A percentile compares a stretch with the other conserved stretches of the same genome.
phyloP scores from a whole-genome alignment of 306 rosid species.

The Corylus avellana region DNA sequence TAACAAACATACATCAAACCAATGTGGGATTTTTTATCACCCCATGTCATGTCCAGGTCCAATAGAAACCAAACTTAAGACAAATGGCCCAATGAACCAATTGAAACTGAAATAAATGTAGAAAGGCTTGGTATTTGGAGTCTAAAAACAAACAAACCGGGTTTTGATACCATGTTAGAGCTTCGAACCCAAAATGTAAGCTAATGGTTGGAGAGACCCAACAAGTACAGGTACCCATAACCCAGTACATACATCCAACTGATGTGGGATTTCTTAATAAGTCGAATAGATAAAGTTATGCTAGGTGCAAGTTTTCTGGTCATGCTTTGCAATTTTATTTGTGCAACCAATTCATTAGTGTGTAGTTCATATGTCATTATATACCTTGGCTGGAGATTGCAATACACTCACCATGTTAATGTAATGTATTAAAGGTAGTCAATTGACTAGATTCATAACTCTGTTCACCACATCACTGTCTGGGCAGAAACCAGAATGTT shows the following conservation, averaged over 20 bases:
- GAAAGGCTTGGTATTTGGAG: not conserved
- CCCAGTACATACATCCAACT: not conserved
- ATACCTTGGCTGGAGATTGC: not conserved
- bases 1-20: not conserved
- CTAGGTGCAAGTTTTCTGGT: conserved; percentile 25
- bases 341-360: conserved; percentile 19
- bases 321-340: conserved; percentile 31
- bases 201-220: not conserved
- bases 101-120: not conserved
- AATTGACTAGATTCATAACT: conserved; percentile 25
- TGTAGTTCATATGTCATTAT: conserved; percentile 3
- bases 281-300: conserved; percentile 45
- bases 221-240: not conserved
- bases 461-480: conserved; percentile 14
- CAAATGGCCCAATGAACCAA: not conserved
- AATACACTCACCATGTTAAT: conserved; percentile 20
- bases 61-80: not conserved
- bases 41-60: not conserved
- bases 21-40: not conserved
- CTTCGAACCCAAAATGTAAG: not conserved
- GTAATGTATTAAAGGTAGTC: conserved; percentile 4
- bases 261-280: conserved; percentile 6
- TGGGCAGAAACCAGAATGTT: conserved; percentile 20
- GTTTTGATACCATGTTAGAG: not conserved
- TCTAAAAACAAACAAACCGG: not conserved